Base-by-base conservation (phyloP, 2,329 filamentous ascomycete species). In the Microdochium paspali region DNA sequence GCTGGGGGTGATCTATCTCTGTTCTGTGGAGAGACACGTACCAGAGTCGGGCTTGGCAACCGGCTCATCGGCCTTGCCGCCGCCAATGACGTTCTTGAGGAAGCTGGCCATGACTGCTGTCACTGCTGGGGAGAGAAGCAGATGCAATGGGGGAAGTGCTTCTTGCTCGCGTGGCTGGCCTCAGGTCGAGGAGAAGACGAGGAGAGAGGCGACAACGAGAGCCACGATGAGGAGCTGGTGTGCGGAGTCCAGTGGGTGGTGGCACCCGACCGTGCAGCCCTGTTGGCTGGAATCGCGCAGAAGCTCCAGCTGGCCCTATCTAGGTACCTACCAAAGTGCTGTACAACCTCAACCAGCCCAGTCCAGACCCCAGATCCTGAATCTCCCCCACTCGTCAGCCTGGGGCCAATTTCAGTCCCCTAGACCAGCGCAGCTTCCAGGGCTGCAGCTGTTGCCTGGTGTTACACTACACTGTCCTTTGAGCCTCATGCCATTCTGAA, bases 41-140 rank as follows among this genome's bases (percentile, higher is more conserved):
- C 84, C 84, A 56, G 82, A 76, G 66, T 88, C 83, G 50, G 66
- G 73, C 52, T 68, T 67, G 40, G 73, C 67, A 46, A 70, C 66
- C 31, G 71, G 66, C 55, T 72, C 73, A 54, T 71, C 71, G 44
- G 70, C 67, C 71, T 87, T 83, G 62, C 73, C 73, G 62, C 78
- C 82, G 60, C 84, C 84, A 58, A 90, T 79, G 59, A 88, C 66
- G 61, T 79, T 80, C 67, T 85, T 85, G 56, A 87, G 62, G 55
- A 85, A 66, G 58, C 76, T 71, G 56, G 76, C 76, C 76, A 80
- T 80, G 62, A 51, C 63, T 58, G 55, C 59, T 56, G 55, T 18
- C 7, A 7, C 7, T 13, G 26, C 26, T 28, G 26, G 7, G 7
- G 7, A 13, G 26, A 7, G 26, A 28, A 13, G 26, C n/a, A n/a